phyloP scores from a whole-genome alignment of 768 basidiomycete genomes.

The Russula lepida region DNA sequence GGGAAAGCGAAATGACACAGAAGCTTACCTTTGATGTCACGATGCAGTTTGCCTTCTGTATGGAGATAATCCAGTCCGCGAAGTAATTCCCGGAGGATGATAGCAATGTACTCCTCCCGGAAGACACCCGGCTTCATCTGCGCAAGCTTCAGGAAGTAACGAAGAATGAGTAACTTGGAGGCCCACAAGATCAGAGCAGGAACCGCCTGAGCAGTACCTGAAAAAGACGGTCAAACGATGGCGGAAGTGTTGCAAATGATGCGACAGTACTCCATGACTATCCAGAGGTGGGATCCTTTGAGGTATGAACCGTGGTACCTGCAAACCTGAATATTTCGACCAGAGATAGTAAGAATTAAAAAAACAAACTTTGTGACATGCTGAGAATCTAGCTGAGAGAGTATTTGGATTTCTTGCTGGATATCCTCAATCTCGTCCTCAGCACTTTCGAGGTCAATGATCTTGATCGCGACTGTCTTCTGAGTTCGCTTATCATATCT shows the following conservation, averaged over 20 bases:
- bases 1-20: not conserved
- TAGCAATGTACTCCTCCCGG: constrained; percentile 97
- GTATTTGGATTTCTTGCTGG: constrained; percentile 96
- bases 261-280: constrained; percentile 83
- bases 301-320: constrained; percentile 95
- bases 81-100: constrained; percentile 87
- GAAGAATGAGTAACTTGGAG: constrained; percentile 17
- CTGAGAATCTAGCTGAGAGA: constrained; percentile 91
- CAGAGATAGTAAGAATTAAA: constrained; percentile 21
- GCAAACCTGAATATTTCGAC: constrained; percentile 16
- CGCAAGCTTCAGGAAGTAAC: not conserved
- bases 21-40: constrained; percentile 91
- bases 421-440: constrained; percentile 99
- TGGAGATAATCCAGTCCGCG: constrained; percentile 94
- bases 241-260: not conserved
- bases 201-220: constrained; percentile 96
- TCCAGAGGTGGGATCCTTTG: constrained; percentile 96
- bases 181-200: constrained; percentile 90
- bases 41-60: constrained; percentile 90
- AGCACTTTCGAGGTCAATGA: constrained; percentile 97
- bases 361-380: constrained; percentile 85
- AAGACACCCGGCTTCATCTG: constrained; percentile 99
- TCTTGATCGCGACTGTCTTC: constrained; percentile 98
- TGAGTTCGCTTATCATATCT: constrained; percentile 95
- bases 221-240: constrained; percentile 2